Base-by-base conservation (phyloP, 768 basidiomycete genomes). In the Auricularia cornea region DNA sequence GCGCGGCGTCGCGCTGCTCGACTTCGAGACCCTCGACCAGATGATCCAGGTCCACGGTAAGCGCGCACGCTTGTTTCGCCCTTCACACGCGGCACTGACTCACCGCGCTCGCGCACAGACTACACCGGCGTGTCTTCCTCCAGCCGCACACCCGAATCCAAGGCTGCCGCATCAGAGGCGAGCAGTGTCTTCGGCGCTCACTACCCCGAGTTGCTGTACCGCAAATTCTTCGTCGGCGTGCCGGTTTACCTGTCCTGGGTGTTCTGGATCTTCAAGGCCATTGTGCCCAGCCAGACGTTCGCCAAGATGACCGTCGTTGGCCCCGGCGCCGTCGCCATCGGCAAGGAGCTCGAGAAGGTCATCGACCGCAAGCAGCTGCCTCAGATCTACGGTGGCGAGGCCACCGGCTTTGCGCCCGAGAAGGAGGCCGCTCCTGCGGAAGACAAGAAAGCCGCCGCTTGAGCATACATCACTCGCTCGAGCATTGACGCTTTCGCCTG, bases 231-330 rank as follows among this genome's bases (percentile, higher is more conserved):
- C 70, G 79, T 93, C 69, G 90, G 90, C 68, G 89, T 93, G 14
- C 91, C 91, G 0, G 81, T 83, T 2, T 69, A 89, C 63, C 78
- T 92, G 67, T 82, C 85, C 44, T 92, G 90, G 90, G 80, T 93
- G 64, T 93, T 90, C 76, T 92, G 90, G 90, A 64, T 76, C 26
- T 92, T 92, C 80, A 92, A 87, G 71, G 81, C 89, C 0, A 70
- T 93, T 66, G 72, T 93, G 16, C 82, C 90, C 1, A 72, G 88
- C 6, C 82, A 81, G 31, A 92, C 91, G n/a, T 71, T 90, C 35
- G 85, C 86, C 8, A 93, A 92, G 79, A 89, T 93, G 87, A 76
- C 78, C 35, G 86, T 92, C 40, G 87, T 90, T 20, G 90, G 90
- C 48, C 78, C 80, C 28, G 84, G 89, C 18, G 72, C 80, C n/a